phyloP scores from a whole-genome alignment of 176 grass and related monocot species.

The Eragrostis nindensis region DNA sequence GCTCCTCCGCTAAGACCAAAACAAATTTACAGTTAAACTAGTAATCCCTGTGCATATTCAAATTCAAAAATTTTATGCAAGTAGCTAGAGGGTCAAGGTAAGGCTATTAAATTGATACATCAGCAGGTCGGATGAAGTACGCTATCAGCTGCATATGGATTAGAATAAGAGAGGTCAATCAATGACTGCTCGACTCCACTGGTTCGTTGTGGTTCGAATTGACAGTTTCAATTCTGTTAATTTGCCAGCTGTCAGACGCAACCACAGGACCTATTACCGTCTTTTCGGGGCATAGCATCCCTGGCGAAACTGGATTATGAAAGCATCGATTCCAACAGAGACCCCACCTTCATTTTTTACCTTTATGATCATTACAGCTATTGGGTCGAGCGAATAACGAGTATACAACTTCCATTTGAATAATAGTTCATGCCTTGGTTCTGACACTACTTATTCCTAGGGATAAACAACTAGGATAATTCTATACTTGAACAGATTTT shows the following conservation, averaged over 20 bases:
- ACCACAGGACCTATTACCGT: slow-evolving; percentile 5
- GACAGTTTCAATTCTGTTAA: neutral
- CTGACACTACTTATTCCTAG: neutral
- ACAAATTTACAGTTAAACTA: neutral
- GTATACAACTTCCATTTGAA: slow-evolving; percentile 1
- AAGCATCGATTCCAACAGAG: neutral
- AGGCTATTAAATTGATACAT: neutral
- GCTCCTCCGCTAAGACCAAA: neutral
- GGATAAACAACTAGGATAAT: neutral
- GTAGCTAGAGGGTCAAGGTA: neutral
- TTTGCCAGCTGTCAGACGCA: slow-evolving; percentile 8
- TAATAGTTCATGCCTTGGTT: neutral
- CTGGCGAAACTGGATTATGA: slow-evolving; percentile 21
- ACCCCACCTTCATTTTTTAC: slow-evolving; percentile 1
- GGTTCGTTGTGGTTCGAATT: neutral
- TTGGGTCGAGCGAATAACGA: neutral
- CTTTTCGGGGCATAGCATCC: neutral
- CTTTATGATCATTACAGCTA: slow-evolving; percentile 7
- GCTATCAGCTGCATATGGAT: neutral
- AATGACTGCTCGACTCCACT: neutral
- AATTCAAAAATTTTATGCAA: neutral
- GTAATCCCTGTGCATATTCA: neutral
- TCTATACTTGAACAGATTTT: neutral
- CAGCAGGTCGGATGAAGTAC: neutral
- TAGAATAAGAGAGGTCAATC: neutral